These are phyloP conservation scores for Cryptosporidium sp. DNA, from an alignment of 169 alveolate genomes.

Conservation along the genomic window DNA sequence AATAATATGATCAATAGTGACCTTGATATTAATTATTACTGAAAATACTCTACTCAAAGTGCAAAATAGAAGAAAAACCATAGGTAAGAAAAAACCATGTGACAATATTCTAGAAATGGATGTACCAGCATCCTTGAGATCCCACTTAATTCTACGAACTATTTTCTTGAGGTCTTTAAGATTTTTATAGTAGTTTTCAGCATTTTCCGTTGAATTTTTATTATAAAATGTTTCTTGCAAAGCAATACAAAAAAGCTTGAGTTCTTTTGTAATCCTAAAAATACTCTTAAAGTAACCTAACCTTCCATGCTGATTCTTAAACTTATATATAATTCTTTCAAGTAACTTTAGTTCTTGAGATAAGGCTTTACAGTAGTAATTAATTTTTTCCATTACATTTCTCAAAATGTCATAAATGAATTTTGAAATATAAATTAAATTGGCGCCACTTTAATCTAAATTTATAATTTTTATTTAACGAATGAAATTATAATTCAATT, in stretches of 20 bases:
- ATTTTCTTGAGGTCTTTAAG: slow-evolving; percentile 32
- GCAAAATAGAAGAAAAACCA: slow-evolving; percentile 30
- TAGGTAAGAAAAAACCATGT: slow-evolving; percentile 57
- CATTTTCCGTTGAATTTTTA: slow-evolving; percentile 1
- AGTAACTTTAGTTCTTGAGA: slow-evolving; percentile 28
- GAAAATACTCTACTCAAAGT: slow-evolving; percentile 38
- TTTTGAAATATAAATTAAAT: background rate
- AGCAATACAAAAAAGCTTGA: slow-evolving; percentile 36
- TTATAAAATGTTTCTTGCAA: slow-evolving; percentile 29
- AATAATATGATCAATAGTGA: background rate
- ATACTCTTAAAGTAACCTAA: slow-evolving; percentile 33
- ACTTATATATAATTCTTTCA: slow-evolving; percentile 41
- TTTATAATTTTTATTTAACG: background rate
- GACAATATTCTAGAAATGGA: slow-evolving; percentile 59
- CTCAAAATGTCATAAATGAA: background rate
- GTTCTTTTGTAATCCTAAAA: slow-evolving; percentile 32
- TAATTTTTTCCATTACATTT: slow-evolving; percentile 16
- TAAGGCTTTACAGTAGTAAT: background rate
- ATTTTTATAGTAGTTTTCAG: slow-evolving; percentile 24
- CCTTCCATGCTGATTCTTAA: slow-evolving; percentile 74
- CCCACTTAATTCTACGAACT: slow-evolving; percentile 56
- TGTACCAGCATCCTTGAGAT: slow-evolving; percentile 46
- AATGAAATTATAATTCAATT: background rate
- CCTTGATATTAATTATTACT: background rate
- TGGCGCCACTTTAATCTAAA: slow-evolving; percentile 25